Percentiles rank a stretch among this genome's conserved stretches.
These are phyloP conservation scores for Cucurbita ficifolia DNA, from an alignment of 306 rosid genomes.

Conservation along the genomic window DNA sequence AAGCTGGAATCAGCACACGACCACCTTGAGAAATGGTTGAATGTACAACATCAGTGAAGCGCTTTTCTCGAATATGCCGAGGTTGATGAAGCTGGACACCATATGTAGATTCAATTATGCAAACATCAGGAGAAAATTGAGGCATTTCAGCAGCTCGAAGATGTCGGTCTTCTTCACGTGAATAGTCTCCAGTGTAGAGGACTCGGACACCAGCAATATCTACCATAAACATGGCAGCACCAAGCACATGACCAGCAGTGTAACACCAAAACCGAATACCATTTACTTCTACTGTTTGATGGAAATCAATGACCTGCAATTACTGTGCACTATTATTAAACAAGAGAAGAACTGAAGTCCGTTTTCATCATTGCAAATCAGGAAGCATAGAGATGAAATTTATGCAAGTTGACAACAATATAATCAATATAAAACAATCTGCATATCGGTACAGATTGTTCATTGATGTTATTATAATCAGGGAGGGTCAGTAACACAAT, in stretches of 20 bases:
- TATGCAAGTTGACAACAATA: not conserved
- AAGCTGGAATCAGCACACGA: constrained; percentile 81
- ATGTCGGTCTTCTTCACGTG: constrained; percentile 95
- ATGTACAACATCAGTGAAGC: constrained; percentile 83
- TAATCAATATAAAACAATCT: not conserved
- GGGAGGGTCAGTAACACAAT: not conserved
- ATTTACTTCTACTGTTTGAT: constrained; percentile 80
- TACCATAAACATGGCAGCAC: constrained; percentile 99
- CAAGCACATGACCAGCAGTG: constrained; percentile 94
- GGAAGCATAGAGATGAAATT: not conserved
- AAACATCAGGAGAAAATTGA: constrained; percentile 81
- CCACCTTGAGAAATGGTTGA: constrained; percentile 87
- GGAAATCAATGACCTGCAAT: constrained; percentile 89
- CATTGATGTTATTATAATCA: not conserved
- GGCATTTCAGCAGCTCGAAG: constrained; percentile 97
- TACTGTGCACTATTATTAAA: constrained; percentile 13
- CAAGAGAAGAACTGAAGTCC: not conserved
- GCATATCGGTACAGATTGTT: not conserved
- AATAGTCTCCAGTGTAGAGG: constrained; percentile 92
- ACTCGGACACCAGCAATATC: constrained; percentile 91
- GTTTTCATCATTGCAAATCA: not conserved
- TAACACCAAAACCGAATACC: constrained; percentile 97
- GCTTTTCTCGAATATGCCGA: constrained; percentile 67
- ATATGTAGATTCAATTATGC: constrained; percentile 90
- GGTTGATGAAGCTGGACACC: constrained; percentile 97